Evolutionary conservation across 257 asterid genomes (phyloP).

Genomic region (Leptodermis oblonga): DNA sequence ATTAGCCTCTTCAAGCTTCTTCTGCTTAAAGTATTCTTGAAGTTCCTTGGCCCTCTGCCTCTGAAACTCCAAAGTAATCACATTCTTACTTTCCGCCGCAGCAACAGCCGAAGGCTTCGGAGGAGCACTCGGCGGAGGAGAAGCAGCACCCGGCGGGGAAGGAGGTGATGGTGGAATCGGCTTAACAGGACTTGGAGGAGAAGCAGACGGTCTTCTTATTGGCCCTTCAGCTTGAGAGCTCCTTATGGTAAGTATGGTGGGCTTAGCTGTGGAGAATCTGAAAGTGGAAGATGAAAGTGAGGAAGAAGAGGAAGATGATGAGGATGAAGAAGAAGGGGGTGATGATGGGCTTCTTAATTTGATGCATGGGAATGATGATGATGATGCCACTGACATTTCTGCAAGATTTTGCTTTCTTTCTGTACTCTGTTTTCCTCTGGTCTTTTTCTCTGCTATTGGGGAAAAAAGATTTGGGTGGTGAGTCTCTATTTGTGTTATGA

Average conservation of each 20-base stretch:
- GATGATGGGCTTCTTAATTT: conserved; percentile 20
- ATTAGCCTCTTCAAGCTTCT: conserved; percentile 75
- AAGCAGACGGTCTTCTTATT: conserved; percentile 78
- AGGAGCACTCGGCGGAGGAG: conserved; percentile 22
- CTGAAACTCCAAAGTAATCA: conserved; percentile 79
- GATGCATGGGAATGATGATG: conserved; percentile 42
- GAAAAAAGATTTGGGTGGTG: conserved; percentile 16
- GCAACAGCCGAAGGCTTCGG: conserved; percentile 41
- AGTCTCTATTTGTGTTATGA: conserved; percentile 10
- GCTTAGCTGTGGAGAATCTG: conserved; percentile 37
- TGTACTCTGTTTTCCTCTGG: conserved; percentile 7
- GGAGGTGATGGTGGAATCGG: conserved; percentile 66
- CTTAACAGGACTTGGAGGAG: conserved; percentile 59
- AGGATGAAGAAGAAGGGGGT: conserved; percentile 32
- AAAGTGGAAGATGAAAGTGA: conserved; percentile 41
- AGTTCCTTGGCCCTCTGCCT: conserved; percentile 96
- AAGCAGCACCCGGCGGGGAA: conserved; percentile 31
- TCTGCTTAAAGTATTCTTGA: conserved; percentile 87
- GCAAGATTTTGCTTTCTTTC: too few species aligned
- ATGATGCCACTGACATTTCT: conserved; percentile 48
- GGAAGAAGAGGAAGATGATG: conserved; percentile 32
- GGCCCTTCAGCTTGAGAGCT: conserved; percentile 85
- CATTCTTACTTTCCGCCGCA: conserved; percentile 40
- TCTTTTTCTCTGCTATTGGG: background rate
- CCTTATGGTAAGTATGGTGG: conserved; percentile 36